phyloP scores from a whole-genome alignment of 257 asterid genomes.

The Linaria vulgaris region DNA sequence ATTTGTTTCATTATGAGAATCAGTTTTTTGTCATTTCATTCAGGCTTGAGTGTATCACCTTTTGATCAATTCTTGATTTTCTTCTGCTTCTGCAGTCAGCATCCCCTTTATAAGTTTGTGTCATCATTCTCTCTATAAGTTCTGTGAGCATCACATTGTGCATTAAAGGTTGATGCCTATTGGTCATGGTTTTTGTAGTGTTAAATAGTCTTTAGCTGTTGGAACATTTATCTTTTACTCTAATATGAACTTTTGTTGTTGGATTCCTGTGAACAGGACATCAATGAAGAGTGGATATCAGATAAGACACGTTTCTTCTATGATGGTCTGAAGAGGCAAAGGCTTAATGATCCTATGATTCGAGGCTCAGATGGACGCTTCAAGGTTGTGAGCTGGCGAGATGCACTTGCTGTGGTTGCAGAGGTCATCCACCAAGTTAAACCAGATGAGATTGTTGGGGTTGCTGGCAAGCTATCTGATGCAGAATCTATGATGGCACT shows the following conservation, averaged over 20 bases:
- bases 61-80: background rate
- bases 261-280: slow-evolving; percentile 56
- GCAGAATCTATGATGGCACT: slow-evolving; percentile 97
- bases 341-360: slow-evolving; percentile 97
- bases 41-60: background rate
- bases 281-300: slow-evolving; percentile 99
- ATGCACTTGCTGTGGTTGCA: slow-evolving; percentile 85
- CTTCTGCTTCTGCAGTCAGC: background rate
- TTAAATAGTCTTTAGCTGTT: background rate
- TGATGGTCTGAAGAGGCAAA: slow-evolving; percentile 97
- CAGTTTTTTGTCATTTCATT: background rate
- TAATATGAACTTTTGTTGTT: slow-evolving; percentile 12
- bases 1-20: background rate
- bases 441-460: slow-evolving; percentile 86
- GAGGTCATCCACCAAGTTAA: slow-evolving; percentile 75
- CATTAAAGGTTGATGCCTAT: background rate
- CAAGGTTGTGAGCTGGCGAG: slow-evolving; percentile 92
- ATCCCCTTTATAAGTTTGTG: background rate
- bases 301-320: slow-evolving; percentile 97
- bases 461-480: slow-evolving; percentile 94
- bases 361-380: slow-evolving; percentile 97
- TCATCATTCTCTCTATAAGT: background rate
- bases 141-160: slow-evolving; percentile 1
- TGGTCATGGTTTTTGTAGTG: background rate
- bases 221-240: slow-evolving; percentile 1